Conservation (phyloP, 495 filamentous ascomycete species). For the Chaetomium fimeti region DNA sequence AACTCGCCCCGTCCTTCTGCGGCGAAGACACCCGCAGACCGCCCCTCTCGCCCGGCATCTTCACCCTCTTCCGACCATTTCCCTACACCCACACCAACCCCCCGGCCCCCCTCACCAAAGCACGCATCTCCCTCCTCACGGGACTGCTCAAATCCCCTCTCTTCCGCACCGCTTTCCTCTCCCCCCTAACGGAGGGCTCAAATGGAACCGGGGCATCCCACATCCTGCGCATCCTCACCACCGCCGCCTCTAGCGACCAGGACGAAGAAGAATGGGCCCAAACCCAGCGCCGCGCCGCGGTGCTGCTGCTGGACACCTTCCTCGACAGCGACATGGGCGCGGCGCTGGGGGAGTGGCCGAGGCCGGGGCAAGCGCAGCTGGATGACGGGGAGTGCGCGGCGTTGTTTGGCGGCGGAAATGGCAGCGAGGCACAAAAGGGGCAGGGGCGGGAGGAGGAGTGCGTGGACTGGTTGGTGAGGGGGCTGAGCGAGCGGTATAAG, state of each 20-base stretch:
- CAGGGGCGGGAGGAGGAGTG: constrained; percentile 35
- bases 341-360: constrained; percentile 49
- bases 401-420: constrained; percentile 4
- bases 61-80: constrained; percentile 32
- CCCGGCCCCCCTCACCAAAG: constrained; percentile 31
- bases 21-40: not conserved
- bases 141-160: constrained; percentile 44
- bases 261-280: constrained; percentile 39
- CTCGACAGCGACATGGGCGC: constrained; percentile 60
- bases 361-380: constrained; percentile 14
- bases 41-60: constrained; percentile 23
- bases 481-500: constrained; percentile 26
- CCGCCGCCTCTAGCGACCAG: constrained; percentile 15
- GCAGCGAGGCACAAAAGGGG: constrained; percentile 9
- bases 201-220: constrained; percentile 40
- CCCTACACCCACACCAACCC: constrained; percentile 27
- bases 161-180: constrained; percentile 54
- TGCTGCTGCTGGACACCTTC: constrained; percentile 59
- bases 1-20: constrained; percentile 30
- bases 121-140: constrained; percentile 42
- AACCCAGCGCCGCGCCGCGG: constrained; percentile 45
- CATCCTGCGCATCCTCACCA: constrained; percentile 48
- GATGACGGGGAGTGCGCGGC: constrained; percentile 31
- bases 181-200: constrained; percentile 25
- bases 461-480: constrained; percentile 42